Base-by-base conservation (phyloP, 495 filamentous ascomycete species). In the Tuber calosporum region DNA sequence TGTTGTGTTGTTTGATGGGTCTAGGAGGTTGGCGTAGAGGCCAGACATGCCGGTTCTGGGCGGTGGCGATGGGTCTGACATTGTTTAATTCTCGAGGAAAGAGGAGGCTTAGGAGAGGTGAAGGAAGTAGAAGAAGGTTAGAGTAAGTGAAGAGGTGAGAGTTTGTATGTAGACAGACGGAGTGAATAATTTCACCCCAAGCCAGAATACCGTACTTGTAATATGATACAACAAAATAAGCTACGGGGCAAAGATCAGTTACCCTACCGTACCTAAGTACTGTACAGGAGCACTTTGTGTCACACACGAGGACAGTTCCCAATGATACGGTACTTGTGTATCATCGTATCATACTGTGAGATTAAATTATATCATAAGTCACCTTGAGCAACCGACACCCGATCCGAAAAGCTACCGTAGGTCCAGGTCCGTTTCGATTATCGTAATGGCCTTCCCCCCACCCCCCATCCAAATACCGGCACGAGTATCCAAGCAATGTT, bases 11-110 rank as follows among this genome's bases (percentile, higher is more conserved):
- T 67, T 62, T 43, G 84, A 83, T 6, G 87, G 82, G 62, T 88
- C 86, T 36, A 91, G 86, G 39, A 91, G 84, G 72, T 90, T 87
- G 48, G 89, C 89, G 79, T 91, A 91, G 9, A 91, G 86, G 15
- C 79, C 78, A 48, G 79, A 80, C 77, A 79, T 79, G 76, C 77
- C 77, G 37, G 77, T 45, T 62, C 79, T 74, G 9, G 70, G 53
- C 9, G 78, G 78, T 1, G 79, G 75, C 15, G 38, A n/a, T 58
- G 22, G 74, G 74, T 77, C 70, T 15, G 79, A 75, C 79, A 80
- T 80, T 58, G 76, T 38, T 39, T 69, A 20, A 20, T 26, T 11
- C 36, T 39, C 42, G 67, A 11, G 9, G 13, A 34, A 34, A 34
- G 53, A 5, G 53, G 62, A 8, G 36, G 62, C 20, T 68, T 67